Evolutionary conservation across 2,329 filamentous ascomycete genomes (phyloP).

Genomic region (Sporothrix mexicana): DNA sequence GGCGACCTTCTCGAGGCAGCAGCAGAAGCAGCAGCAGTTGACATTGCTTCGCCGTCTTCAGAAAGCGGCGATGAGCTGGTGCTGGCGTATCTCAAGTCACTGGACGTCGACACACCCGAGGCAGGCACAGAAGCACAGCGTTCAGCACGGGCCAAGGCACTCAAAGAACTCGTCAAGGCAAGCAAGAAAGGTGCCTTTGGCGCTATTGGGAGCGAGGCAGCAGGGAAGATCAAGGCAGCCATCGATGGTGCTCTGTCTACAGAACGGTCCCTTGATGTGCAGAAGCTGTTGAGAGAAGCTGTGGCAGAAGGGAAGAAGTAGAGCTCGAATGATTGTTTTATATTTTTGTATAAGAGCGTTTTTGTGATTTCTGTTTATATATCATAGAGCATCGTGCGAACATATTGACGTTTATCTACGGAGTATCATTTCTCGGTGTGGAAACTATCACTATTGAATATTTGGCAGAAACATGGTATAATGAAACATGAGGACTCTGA

Average conservation of each 20-base stretch:
- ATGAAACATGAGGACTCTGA: no score
- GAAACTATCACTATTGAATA: no score
- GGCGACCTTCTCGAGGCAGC: constrained; percentile 55
- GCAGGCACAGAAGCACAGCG: constrained; percentile 60
- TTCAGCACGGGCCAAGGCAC: constrained; percentile 53
- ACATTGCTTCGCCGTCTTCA: constrained; percentile 35
- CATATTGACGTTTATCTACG: no score
- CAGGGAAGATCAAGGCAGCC: constrained; percentile 52
- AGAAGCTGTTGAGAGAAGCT: constrained; percentile 42
- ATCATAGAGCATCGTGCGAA: no score
- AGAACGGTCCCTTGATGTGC: constrained; percentile 47
- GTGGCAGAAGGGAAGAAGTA: constrained; percentile 21
- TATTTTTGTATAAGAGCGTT: no score
- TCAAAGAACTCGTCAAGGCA: constrained; percentile 51
- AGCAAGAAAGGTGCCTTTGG: constrained; percentile 54
- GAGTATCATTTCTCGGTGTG: no score
- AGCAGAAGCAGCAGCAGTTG: constrained; percentile 44
- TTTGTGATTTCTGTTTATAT: no score
- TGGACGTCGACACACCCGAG: constrained; percentile 55
- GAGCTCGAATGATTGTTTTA: background rate
- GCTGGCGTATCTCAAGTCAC: constrained; percentile 52
- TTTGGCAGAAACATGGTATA: no score
- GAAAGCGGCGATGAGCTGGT: constrained; percentile 40
- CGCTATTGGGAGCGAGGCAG: constrained; percentile 33
- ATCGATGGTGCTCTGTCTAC: constrained; percentile 51